These are phyloP conservation scores for Naumovozyma baii DNA, from an alignment of 805 yeast species.

Conservation along the genomic window DNA sequence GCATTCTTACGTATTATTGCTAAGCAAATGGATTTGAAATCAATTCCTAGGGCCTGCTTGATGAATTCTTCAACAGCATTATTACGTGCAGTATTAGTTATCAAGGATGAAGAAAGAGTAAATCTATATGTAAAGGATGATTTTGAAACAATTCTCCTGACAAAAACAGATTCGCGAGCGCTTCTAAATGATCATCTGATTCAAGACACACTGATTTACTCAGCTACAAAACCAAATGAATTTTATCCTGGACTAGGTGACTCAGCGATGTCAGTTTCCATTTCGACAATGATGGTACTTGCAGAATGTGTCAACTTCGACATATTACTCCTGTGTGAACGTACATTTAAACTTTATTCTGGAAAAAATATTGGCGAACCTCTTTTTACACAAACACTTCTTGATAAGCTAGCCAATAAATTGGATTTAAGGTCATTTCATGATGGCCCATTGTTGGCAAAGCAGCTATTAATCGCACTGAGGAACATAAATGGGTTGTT, in stretches of 20 bases:
- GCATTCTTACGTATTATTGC: slow-evolving; percentile 36
- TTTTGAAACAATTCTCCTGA: slow-evolving; percentile 32
- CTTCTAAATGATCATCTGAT: slow-evolving; percentile 32
- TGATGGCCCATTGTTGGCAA: slow-evolving; percentile 27
- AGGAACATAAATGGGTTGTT: slow-evolving; percentile 28
- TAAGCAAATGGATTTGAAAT: slow-evolving; percentile 15
- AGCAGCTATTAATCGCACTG: slow-evolving; percentile 22
- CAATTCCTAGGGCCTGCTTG: slow-evolving; percentile 27
- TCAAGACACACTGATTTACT: slow-evolving; percentile 26
- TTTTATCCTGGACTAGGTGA: slow-evolving; percentile 24
- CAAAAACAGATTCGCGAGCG: slow-evolving; percentile 42
- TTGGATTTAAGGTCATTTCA: slow-evolving; percentile 22
- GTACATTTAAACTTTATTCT: slow-evolving; percentile 30
- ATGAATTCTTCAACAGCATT: slow-evolving; percentile 32
- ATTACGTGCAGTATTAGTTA: slow-evolving; percentile 23
- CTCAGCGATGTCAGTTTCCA: slow-evolving; percentile 27
- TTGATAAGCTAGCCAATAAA: slow-evolving; percentile 22
- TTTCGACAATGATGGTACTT: slow-evolving; percentile 32
- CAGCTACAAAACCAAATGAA: slow-evolving; percentile 26
- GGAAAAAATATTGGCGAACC: slow-evolving; percentile 22
- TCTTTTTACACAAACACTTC: slow-evolving; percentile 26
- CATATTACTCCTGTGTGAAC: slow-evolving; percentile 35
- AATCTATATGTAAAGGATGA: slow-evolving; percentile 22
- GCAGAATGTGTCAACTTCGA: slow-evolving; percentile 39
- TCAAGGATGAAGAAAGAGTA: slow-evolving; percentile 23